Conservation (phyloP, 2,329 filamentous ascomycete genomes). For the Cladosporium sp. region DNA sequence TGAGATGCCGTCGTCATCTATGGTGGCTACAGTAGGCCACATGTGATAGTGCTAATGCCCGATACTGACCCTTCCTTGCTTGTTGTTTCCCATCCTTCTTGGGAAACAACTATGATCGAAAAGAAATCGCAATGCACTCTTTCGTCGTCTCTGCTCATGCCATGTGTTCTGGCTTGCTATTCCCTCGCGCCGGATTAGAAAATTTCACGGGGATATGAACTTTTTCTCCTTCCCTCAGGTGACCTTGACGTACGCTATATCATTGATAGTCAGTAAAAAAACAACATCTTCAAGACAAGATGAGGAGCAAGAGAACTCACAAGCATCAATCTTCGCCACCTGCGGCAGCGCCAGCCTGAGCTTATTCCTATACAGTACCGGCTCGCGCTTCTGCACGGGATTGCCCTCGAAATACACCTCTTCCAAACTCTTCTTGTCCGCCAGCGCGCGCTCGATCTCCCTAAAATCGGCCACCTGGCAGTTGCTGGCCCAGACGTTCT, state of each 20-base stretch:
- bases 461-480: conserved; percentile 78
- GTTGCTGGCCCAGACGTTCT: conserved; percentile 94
- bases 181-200: not conserved
- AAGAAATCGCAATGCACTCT: not conserved
- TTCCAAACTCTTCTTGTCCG: conserved; percentile 74
- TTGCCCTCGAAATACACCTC: conserved; percentile 98
- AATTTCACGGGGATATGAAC: no score
- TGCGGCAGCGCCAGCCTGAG: conserved; percentile 83
- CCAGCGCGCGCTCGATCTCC: conserved; percentile 77
- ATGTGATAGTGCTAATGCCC: not conserved
- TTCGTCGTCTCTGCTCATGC: not conserved
- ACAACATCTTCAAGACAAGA: not conserved
- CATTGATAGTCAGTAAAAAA: not conserved
- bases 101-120: no score
- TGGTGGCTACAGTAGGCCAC: not conserved
- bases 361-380: conserved; percentile 93
- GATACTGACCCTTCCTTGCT: not conserved
- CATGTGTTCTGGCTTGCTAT: not conserved
- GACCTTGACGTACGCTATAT: conserved; percentile 13
- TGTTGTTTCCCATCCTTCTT: no score
- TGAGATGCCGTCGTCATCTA: not conserved
- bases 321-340: conserved; percentile 92
- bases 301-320: conserved; percentile 59
- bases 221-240: not conserved
- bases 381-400: conserved; percentile 74